phyloP scores from a whole-genome alignment of 179 eudicot species.

The Spergularia azorica region DNA sequence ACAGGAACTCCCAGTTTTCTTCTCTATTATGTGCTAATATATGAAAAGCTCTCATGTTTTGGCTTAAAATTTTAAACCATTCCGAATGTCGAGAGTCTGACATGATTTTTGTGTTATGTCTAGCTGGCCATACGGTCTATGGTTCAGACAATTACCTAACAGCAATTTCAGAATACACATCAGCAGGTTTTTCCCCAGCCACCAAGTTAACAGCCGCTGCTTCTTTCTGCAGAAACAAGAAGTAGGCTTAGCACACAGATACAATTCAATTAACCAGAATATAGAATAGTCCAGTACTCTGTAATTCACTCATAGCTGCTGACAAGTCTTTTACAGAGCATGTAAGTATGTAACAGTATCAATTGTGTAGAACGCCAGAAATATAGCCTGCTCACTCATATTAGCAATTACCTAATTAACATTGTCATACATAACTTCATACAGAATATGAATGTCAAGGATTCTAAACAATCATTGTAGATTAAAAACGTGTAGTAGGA shows the following conservation, averaged over 20 bases:
- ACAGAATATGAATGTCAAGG: background rate
- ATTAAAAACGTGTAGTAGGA: background rate
- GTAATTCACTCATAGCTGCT: background rate
- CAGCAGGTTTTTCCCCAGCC: constrained; percentile 80
- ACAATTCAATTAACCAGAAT: constrained; percentile 14
- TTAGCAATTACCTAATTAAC: background rate
- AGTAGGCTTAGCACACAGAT: constrained; percentile 10
- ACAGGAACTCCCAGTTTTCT: too few species aligned
- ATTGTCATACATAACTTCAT: background rate
- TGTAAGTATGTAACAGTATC: background rate
- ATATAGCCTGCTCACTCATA: constrained; percentile 1
- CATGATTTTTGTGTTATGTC: background rate
- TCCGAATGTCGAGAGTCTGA: too few species aligned
- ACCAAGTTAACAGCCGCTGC: constrained; percentile 92
- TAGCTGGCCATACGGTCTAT: background rate
- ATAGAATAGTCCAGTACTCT: background rate
- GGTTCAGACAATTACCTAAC: constrained; percentile 46
- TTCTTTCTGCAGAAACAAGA: constrained; percentile 57
- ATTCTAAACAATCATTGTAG: constrained; percentile 1
- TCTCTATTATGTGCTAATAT: too few species aligned
- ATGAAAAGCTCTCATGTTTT: too few species aligned
- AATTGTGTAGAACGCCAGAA: background rate
- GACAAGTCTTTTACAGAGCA: background rate
- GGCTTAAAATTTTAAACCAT: too few species aligned
- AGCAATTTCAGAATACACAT: constrained; percentile 92